These are phyloP conservation scores for Nitzschia palea DNA, from an alignment of 108 stramenopile genomes.

Conservation along the genomic window DNA sequence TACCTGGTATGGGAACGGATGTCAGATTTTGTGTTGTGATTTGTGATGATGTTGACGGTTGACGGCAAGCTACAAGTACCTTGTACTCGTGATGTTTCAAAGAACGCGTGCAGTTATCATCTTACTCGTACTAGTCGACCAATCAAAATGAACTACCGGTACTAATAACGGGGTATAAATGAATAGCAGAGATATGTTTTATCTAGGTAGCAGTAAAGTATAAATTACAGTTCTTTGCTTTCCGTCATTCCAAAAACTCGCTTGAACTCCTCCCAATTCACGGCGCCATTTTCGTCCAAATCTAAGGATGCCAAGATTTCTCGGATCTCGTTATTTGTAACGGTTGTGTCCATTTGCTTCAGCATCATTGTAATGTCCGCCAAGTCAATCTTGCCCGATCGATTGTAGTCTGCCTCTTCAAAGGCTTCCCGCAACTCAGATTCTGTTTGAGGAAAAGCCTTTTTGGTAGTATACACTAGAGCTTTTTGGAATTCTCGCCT, in stretches of 20 bases:
- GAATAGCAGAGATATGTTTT: too few species aligned
- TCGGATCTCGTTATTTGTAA: slow-evolving; percentile 53
- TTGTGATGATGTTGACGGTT: too few species aligned
- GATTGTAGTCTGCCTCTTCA: slow-evolving; percentile 5
- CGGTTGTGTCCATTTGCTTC: slow-evolving; percentile 46
- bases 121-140: too few species aligned
- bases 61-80: too few species aligned
- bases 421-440: slow-evolving; percentile 54
- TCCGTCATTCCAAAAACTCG: slow-evolving; percentile 42
- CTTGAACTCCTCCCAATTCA: slow-evolving; percentile 60
- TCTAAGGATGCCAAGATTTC: slow-evolving; percentile 58
- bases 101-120: too few species aligned
- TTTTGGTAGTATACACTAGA: slow-evolving; percentile 51
- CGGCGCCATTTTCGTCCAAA: slow-evolving; percentile 43
- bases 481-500: slow-evolving; percentile 86
- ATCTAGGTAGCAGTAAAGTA: too few species aligned
- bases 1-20: too few species aligned
- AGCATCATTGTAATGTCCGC: slow-evolving; percentile 48
- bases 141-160: too few species aligned
- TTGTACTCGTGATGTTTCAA: too few species aligned
- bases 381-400: slow-evolving; percentile 19
- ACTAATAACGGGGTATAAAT: too few species aligned
- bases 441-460: slow-evolving; percentile 55
- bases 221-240: too few species aligned
- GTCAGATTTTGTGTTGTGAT: too few species aligned